Evolutionary conservation across 2,329 filamentous ascomycete species (phyloP).

Genomic region (Helicocarpus griseus): DNA sequence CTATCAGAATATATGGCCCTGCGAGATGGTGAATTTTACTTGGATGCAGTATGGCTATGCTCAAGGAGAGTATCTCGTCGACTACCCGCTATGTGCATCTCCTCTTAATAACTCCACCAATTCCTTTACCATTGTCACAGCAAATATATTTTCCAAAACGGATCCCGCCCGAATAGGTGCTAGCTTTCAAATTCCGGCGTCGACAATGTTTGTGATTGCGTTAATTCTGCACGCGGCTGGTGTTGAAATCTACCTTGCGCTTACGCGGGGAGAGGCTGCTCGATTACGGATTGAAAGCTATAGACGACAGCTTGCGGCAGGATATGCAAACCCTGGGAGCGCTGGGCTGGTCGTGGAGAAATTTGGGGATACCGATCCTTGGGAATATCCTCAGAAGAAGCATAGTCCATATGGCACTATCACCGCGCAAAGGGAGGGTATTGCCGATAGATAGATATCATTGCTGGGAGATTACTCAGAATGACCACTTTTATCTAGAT

Average conservation of each 20-base stretch:
- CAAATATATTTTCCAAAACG: neutral
- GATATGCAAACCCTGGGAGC: constrained; percentile 39
- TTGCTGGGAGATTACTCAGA: too few relatives aligned
- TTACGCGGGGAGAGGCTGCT: constrained; percentile 46
- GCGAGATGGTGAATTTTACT: constrained; percentile 40
- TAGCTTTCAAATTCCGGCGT: constrained; percentile 40
- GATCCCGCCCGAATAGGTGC: constrained; percentile 28
- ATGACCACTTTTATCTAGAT: too few relatives aligned
- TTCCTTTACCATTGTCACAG: neutral
- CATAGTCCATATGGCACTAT: neutral
- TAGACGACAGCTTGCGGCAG: constrained; percentile 45
- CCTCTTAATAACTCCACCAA: neutral
- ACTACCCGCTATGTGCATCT: constrained; percentile 8
- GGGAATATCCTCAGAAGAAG: neutral
- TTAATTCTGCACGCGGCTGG: constrained; percentile 42
- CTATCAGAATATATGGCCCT: constrained; percentile 32
- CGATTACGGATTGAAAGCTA: constrained; percentile 46
- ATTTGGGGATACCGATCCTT: constrained; percentile 25
- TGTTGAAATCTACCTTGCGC: constrained; percentile 39
- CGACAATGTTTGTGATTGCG: constrained; percentile 44
- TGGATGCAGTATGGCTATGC: constrained; percentile 25
- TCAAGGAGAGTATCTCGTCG: constrained; percentile 13
- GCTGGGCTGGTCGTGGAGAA: constrained; percentile 37
- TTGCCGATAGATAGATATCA: too few relatives aligned
- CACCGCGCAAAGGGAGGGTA: too few relatives aligned